phyloP scores from a whole-genome alignment of 2,329 filamentous ascomycete genomes.

The Exophiala viscosa region DNA sequence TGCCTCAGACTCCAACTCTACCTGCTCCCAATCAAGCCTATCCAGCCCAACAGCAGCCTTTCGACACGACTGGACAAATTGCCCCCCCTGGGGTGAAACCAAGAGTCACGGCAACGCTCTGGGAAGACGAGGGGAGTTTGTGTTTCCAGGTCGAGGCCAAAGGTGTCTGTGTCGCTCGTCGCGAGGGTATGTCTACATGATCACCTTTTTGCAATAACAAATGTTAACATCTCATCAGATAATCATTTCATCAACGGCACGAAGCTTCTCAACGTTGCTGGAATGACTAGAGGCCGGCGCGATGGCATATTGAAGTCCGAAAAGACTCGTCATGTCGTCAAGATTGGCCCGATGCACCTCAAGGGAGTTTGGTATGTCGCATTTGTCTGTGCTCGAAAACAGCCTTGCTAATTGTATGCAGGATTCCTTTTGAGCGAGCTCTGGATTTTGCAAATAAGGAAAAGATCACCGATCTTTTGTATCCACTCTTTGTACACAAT shows the following conservation, averaged over 20 bases:
- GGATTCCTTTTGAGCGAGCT: constrained; percentile 98
- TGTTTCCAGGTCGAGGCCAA: constrained; percentile 98
- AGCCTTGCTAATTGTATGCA: constrained; percentile 38
- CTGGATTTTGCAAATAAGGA: constrained; percentile 99
- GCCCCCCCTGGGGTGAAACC: constrained; percentile 94
- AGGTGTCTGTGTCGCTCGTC: constrained; percentile 88
- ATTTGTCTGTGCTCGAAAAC: not conserved
- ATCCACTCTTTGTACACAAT: constrained; percentile 95
- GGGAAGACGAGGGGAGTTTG: constrained; percentile 96
- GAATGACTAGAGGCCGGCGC: constrained; percentile 92
- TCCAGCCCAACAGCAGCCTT: constrained; percentile 52
- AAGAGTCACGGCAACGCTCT: constrained; percentile 89
- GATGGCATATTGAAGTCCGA: constrained; percentile 98
- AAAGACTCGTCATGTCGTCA: constrained; percentile 93
- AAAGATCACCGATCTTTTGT: constrained; percentile 93
- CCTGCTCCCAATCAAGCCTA: constrained; percentile 38
- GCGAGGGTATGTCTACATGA: constrained; percentile 65
- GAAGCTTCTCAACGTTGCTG: constrained; percentile 92
- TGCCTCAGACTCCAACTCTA: constrained; percentile 20
- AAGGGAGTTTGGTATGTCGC: constrained; percentile 87
- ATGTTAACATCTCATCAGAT: constrained; percentile 52
- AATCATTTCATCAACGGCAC: constrained; percentile 99
- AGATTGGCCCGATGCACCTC: constrained; percentile 97
- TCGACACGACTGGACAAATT: constrained; percentile 87
- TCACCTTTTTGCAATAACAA: not conserved